Base-by-base conservation (phyloP, 2,329 filamentous ascomycete species). In the Colletotrichum sublineola region DNA sequence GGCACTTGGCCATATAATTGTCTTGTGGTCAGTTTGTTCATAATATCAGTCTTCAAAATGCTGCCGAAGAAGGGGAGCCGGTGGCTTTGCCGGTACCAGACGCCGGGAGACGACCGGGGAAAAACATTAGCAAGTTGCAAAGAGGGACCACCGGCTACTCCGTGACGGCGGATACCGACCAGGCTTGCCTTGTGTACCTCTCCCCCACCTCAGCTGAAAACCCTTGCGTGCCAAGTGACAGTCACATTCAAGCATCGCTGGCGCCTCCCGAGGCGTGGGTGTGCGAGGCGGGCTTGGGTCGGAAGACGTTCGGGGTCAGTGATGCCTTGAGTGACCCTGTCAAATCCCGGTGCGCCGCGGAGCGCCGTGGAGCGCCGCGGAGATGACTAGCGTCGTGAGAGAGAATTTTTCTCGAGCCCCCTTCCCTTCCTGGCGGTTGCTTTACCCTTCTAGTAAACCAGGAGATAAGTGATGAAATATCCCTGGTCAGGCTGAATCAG, bases 81-180 rank as follows among this genome's bases (percentile, higher is more conserved):
- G 46, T 31, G 52, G 46, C 46, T 38, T 20, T 63, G 52, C 52
- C 58, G 58, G 20, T 31, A 46, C 60, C 31, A 63, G 58, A 63
- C 68, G 58, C 69, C 65, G 65, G 65, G 58, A 38, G 50, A 58
- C 29, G 42, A 53, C 58, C 65, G 69, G 69, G 44, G 44, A 58
- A 40, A 40, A 31, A 36, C n/a, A 36, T 46, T 65, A 58, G 60
- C 36, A 46, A 29, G 44, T 63, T 50, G n/a, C 52, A 63, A 15
- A 40, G 66, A 63, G 69, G 69, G 12, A 2, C 31, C n/a, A 33
- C 42, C 65, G 65, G 67, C 65, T 68, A 44, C 68, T 68, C 68
- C 65, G 68, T 68, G 68, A 53, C 58, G 69, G 58, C 67, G 69
- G 24, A 44, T 33, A 52, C 42, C 50, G 50, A 64, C 38, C 33